Percentiles rank a stretch among this genome's conserved stretches.
These are phyloP conservation scores for Choiromyces venosus DNA, from an alignment of 495 filamentous ascomycete species.

Conservation along the genomic window DNA sequence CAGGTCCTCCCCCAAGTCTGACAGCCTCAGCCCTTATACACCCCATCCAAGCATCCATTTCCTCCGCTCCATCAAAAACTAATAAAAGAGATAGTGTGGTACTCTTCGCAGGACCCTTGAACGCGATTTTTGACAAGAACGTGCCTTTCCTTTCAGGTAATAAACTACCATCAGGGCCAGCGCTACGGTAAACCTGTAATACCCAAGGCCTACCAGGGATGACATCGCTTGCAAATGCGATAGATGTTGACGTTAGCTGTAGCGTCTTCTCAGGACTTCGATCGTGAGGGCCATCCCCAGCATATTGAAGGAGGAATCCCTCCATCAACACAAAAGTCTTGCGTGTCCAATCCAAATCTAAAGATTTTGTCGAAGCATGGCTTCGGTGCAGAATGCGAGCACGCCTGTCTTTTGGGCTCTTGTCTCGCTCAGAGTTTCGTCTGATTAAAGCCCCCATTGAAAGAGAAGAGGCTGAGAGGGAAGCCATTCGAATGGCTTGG, in stretches of 20 bases:
- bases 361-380: slow-evolving; percentile 55
- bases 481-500: slow-evolving; percentile 60
- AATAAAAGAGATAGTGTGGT: slow-evolving; percentile 67
- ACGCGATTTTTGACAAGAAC: slow-evolving; percentile 66
- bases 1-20: slow-evolving; percentile 44
- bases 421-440: slow-evolving; percentile 46
- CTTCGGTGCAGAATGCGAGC: slow-evolving; percentile 49
- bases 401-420: slow-evolving; percentile 38
- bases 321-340: slow-evolving; percentile 81
- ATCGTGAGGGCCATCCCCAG: slow-evolving; percentile 72
- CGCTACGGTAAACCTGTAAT: slow-evolving; percentile 74
- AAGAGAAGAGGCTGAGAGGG: slow-evolving; percentile 50
- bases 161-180: slow-evolving; percentile 57
- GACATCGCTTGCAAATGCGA: slow-evolving; percentile 87
- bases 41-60: slow-evolving; percentile 79
- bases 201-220: slow-evolving; percentile 93
- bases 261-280: slow-evolving; percentile 82
- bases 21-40: slow-evolving; percentile 48
- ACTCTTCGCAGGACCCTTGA: slow-evolving; percentile 57
- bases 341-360: slow-evolving; percentile 68
- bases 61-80: slow-evolving; percentile 71
- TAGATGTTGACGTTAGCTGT: slow-evolving; percentile 74
- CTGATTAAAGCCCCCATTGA: slow-evolving; percentile 60
- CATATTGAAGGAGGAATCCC: slow-evolving; percentile 82
- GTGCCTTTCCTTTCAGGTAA: slow-evolving; percentile 49